Base-by-base conservation (phyloP, 805 yeast genomes). In the Torulaspora maleeae region DNA sequence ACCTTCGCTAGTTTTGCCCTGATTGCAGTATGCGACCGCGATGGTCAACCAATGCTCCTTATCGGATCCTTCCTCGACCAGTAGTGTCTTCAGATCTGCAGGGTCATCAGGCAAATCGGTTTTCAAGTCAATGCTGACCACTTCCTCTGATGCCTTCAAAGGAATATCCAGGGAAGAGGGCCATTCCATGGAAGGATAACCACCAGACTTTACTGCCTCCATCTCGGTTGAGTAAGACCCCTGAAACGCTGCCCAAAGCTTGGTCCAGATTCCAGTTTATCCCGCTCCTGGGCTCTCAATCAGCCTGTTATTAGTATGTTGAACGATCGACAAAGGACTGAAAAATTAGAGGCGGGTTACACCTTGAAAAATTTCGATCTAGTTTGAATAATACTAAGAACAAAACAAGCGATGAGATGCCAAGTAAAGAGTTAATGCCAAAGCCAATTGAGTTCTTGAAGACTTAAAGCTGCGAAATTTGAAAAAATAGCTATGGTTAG, bases 71-170 rank as follows among this genome's bases (percentile, higher is more conserved):
- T 93, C 98, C 53, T 85, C 86, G 50, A 85, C 83, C 51, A 93
- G 71, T 50, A 91, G 76, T 22, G 79, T 77, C 52, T 85, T 80
- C 51, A 93, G 73, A 59, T 93, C 98, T 36, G 79, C 75, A 4
- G 96, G 86, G 63, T 91, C 96, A 17, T 86, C 95, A 4, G 96
- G 95, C 45, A 89, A 72, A 59, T 91, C 98, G 28, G 81, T 80
- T 42, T 77, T 77, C 48, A 85, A 74, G 58, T 89, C 91, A 54
- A 93, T 78, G 42, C 87, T 83, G 51, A 91, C 96, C 50, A 87
- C 85, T 67, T 89, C 95, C 56, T 83, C 86, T 47, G 82, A 81
- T 45, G 77, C 83, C 51, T 74, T 75, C 60, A 88, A 70, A 35
- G 95, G 96, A 58, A 91, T 83, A 63, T 71, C 75, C 34, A 70